phyloP scores from a whole-genome alignment of 441 rosid species.

The Eruca vesicaria region DNA sequence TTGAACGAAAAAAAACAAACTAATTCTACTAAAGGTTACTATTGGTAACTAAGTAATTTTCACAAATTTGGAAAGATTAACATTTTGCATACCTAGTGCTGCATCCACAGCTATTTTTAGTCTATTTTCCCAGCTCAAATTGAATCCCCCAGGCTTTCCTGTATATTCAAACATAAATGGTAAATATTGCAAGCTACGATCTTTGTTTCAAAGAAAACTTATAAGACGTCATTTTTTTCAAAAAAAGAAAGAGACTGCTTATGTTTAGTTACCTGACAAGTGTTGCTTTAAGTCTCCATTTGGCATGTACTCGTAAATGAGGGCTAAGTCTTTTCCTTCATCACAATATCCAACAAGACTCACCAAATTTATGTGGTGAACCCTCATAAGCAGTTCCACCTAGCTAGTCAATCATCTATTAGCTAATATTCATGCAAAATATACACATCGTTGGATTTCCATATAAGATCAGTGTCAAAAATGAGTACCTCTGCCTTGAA shows the following conservation, averaged over 20 bases:
- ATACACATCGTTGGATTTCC: neutral
- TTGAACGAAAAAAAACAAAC: neutral
- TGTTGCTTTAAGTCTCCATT: conserved; percentile 42
- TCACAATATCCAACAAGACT: conserved; percentile 35
- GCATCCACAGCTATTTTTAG: conserved; percentile 16
- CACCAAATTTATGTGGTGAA: conserved; percentile 34
- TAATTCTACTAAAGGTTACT: neutral
- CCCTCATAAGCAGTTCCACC: conserved; percentile 30
- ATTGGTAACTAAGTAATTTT: neutral
- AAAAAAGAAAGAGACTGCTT: neutral
- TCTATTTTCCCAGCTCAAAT: conserved; percentile 15
- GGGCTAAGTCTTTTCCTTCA: conserved; percentile 15
- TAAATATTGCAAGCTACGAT: neutral
- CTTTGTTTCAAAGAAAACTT: neutral
- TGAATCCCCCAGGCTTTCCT: conserved; percentile 6
- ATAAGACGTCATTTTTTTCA: neutral
- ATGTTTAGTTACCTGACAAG: conserved; percentile 5
- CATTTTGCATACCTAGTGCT: conserved; percentile 4
- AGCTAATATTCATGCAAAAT: neutral
- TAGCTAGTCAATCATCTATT: conserved; percentile 18
- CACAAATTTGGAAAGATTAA: neutral
- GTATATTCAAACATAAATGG: neutral
- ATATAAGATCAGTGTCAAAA: neutral
- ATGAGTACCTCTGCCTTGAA: conserved; percentile 42
- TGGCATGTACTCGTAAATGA: conserved; percentile 38